Evolutionary conservation across 345 rosid species (phyloP).

Genomic region (Raphanus raphanistrum): DNA sequence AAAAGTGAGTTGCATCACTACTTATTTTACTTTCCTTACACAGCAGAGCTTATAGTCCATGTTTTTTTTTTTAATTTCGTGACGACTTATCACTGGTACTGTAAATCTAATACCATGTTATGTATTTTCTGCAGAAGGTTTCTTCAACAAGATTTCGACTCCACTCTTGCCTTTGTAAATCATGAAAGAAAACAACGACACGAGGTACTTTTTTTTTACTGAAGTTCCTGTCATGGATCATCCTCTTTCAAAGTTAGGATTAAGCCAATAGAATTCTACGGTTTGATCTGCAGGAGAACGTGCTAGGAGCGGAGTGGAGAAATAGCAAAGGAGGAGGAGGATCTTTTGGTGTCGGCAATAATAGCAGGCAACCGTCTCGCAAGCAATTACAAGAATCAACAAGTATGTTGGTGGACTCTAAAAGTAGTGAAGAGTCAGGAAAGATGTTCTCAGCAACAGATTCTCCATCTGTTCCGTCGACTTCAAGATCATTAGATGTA

Average conservation of each 20-base stretch:
- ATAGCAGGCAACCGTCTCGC: slow-evolving; percentile 65
- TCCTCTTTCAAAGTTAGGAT: neutral
- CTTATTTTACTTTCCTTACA: neutral
- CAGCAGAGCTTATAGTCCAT: slow-evolving; percentile 7
- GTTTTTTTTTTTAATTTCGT: neutral
- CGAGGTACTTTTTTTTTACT: slow-evolving; percentile 57
- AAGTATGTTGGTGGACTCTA: slow-evolving; percentile 59
- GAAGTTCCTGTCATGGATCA: slow-evolving; percentile 15
- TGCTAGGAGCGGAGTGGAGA: slow-evolving; percentile 70
- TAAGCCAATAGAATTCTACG: slow-evolving; percentile 10
- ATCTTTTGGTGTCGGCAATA: slow-evolving; percentile 62
- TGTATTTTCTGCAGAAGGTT: slow-evolving; percentile 63
- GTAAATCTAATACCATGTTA: slow-evolving; percentile 5
- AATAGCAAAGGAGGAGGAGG: slow-evolving; percentile 71
- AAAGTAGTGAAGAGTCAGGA: slow-evolving; percentile 66
- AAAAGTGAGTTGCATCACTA: slow-evolving; percentile 61
- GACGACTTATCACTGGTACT: neutral
- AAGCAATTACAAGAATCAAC: slow-evolving; percentile 67
- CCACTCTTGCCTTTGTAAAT: slow-evolving; percentile 84
- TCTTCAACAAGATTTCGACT: slow-evolving; percentile 91
- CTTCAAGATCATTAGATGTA: slow-evolving; percentile 85
- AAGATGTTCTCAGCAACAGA: slow-evolving; percentile 57
- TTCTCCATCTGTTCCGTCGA: slow-evolving; percentile 66
- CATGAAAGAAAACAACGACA: slow-evolving; percentile 87
- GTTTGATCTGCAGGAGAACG: slow-evolving; percentile 55